phyloP scores from a whole-genome alignment of 352 stramenopile species.

The Phytophthora lateralis region DNA sequence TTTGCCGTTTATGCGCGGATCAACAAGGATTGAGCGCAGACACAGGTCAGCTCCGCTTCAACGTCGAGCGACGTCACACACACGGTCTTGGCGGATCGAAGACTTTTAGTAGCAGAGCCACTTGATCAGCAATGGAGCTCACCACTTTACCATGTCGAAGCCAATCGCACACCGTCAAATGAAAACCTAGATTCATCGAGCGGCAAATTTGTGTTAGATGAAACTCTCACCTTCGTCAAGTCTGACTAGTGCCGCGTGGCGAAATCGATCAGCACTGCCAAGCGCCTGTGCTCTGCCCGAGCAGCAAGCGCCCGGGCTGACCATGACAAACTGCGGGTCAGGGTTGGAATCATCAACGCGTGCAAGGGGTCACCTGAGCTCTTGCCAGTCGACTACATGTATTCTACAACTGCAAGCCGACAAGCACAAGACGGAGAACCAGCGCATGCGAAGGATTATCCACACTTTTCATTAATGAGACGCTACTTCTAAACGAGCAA shows the following conservation, averaged over 20 bases:
- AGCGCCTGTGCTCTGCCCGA: conserved; percentile 1
- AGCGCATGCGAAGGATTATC: not conserved
- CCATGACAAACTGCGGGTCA: conserved; percentile 10
- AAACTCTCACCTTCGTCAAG: no score
- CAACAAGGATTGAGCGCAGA: not conserved
- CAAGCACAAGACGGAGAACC: not conserved
- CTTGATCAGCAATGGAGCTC: no score
- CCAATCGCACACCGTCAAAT: no score
- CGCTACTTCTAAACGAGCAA: not conserved
- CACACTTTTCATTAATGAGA: conserved; percentile 20
- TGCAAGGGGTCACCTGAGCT: no score
- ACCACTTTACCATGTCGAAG: no score
- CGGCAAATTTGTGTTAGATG: no score
- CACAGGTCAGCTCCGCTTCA: conserved; percentile 5
- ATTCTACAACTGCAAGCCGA: not conserved
- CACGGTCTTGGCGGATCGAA: not conserved
- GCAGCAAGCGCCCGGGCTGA: not conserved
- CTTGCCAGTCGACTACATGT: not conserved
- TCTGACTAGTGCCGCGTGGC: not conserved
- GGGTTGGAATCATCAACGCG: conserved; percentile 12
- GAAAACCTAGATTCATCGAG: no score
- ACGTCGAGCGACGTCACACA: conserved; percentile 6
- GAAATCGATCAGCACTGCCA: conserved; percentile 1
- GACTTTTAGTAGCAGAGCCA: no score
- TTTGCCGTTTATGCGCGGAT: conserved; percentile 3